phyloP scores from a whole-genome alignment of 2,329 filamentous ascomycete species.

The Dothistroma pini region DNA sequence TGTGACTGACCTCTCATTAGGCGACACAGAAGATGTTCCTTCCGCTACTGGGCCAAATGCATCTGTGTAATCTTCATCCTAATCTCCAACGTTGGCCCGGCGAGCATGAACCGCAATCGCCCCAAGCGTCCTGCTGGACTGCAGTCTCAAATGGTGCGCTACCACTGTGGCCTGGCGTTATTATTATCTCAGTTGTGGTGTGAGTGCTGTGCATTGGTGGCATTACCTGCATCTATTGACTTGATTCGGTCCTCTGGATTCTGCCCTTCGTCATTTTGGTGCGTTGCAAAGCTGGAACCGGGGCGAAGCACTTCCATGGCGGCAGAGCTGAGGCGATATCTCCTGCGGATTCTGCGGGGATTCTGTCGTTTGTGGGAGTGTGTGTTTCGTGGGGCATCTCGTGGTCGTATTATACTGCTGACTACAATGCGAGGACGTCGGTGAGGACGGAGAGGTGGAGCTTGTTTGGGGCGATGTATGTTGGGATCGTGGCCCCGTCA shows the following conservation, averaged over 20 bases:
- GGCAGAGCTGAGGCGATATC: slow-evolving; percentile 2
- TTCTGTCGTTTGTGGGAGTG: slow-evolving; percentile 17
- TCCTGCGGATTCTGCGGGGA: slow-evolving; percentile 11
- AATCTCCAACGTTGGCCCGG: slow-evolving; percentile 15
- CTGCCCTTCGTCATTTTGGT: slow-evolving; percentile 13
- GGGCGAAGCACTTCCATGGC: slow-evolving; percentile 10
- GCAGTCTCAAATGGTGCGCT: slow-evolving; percentile 10
- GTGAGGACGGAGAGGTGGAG: slow-evolving; percentile 10
- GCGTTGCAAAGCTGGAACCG: slow-evolving; percentile 15
- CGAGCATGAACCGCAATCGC: slow-evolving; percentile 11
- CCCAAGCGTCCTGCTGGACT: slow-evolving; percentile 13
- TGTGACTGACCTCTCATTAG: no score
- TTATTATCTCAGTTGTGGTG: slow-evolving; percentile 15
- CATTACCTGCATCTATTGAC: slow-evolving; percentile 14
- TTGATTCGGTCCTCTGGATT: slow-evolving; percentile 15
- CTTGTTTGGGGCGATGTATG: slow-evolving; percentile 15
- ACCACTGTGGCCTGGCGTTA: slow-evolving; percentile 14
- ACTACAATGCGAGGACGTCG: slow-evolving; percentile 20
- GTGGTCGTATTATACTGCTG: slow-evolving; percentile 17
- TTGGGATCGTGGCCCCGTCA: slow-evolving; percentile 13
- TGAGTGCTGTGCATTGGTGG: slow-evolving; percentile 14
- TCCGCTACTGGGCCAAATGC: slow-evolving; percentile 15
- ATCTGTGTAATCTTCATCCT: slow-evolving; percentile 12
- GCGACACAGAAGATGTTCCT: slow-evolving; percentile 12
- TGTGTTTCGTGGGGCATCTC: slow-evolving; percentile 18